Conservation (phyloP, 306 rosid species). For the Abrus pulchellus region DNA sequence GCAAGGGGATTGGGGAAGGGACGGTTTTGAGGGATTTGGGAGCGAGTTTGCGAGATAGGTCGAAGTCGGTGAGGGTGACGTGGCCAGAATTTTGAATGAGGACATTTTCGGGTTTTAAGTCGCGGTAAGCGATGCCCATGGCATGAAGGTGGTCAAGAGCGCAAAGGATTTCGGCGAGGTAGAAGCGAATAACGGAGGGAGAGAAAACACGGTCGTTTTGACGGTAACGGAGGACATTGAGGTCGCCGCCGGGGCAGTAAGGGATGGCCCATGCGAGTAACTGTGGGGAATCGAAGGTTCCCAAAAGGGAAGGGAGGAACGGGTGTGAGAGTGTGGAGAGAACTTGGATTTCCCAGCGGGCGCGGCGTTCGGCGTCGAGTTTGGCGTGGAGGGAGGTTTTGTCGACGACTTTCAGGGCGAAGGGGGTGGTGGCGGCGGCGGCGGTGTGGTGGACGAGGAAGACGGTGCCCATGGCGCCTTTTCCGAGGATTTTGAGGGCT, state of each 20-base stretch:
- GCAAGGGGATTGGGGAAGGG: not conserved
- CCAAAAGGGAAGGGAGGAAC: constrained; percentile 72
- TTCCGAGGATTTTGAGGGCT: constrained; percentile 76
- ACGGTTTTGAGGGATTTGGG: constrained; percentile 51
- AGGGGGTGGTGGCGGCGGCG: constrained; percentile 47
- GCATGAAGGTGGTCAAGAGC: constrained; percentile 84
- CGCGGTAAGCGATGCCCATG: constrained; percentile 89
- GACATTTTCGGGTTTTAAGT: constrained; percentile 93
- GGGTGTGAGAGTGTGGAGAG: constrained; percentile 72
- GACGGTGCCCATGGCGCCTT: constrained; percentile 98
- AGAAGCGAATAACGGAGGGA: constrained; percentile 76
- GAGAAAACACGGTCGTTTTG: constrained; percentile 87
- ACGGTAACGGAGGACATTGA: constrained; percentile 82
- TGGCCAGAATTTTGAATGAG: constrained; percentile 86
- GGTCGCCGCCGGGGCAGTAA: constrained; percentile 95
- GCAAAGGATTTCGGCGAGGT: constrained; percentile 83
- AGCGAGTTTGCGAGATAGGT: constrained; percentile 73
- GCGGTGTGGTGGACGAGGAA: constrained; percentile 70
- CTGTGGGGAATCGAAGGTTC: constrained; percentile 61
- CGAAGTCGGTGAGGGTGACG: constrained; percentile 94
- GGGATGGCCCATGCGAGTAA: constrained; percentile 87
- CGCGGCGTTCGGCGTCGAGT: constrained; percentile 80
- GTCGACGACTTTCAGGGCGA: constrained; percentile 87
- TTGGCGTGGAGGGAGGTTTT: constrained; percentile 65
- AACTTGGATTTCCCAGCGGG: constrained; percentile 86